Percentiles rank a stretch among this genome's conserved stretches.
These are phyloP conservation scores for Pontederia paniculata DNA, from an alignment of 176 grass and related monocot genomes.

Conservation along the genomic window DNA sequence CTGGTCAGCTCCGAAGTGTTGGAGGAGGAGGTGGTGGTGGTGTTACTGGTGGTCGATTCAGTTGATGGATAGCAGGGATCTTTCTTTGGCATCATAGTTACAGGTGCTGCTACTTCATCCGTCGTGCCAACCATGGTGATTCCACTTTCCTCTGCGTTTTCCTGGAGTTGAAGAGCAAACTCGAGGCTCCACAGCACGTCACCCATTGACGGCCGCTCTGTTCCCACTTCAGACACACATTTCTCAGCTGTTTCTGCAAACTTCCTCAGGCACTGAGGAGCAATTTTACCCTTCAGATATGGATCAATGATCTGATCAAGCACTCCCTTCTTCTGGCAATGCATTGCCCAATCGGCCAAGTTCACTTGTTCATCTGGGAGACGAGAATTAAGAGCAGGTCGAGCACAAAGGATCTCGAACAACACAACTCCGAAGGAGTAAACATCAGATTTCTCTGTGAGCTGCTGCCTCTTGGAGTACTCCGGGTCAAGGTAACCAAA, in stretches of 20 bases:
- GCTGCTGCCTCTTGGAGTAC: slow-evolving; percentile 22
- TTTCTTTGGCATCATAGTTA: slow-evolving; percentile 4
- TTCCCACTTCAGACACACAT: slow-evolving; percentile 18
- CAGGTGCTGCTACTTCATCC: neutral
- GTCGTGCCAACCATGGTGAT: neutral
- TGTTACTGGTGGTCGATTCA: neutral
- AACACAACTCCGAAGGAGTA: slow-evolving; percentile 28
- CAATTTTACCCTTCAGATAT: slow-evolving; percentile 6
- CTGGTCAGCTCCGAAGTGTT: neutral
- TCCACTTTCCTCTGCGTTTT: slow-evolving; percentile 11
- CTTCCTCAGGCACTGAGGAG: slow-evolving; percentile 12
- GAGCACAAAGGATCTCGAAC: slow-evolving; percentile 25
- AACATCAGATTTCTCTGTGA: slow-evolving; percentile 32
- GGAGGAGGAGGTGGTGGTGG: slow-evolving; percentile 4
- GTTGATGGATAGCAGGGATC: neutral
- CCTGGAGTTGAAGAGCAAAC: slow-evolving; percentile 27
- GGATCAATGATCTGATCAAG: slow-evolving; percentile 21
- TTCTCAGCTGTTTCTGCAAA: slow-evolving; percentile 22
- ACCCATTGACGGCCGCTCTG: slow-evolving; percentile 22
- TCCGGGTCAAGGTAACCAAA: slow-evolving; percentile 36
- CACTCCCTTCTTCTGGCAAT: slow-evolving; percentile 9
- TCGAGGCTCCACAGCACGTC: slow-evolving; percentile 27
- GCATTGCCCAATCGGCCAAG: slow-evolving; percentile 19
- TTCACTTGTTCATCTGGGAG: slow-evolving; percentile 24
- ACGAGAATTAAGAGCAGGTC: neutral